A percentile compares a stretch with the other conserved stretches of the same genome.
Evolutionary conservation across 2,329 filamentous ascomycete species (phyloP).

Genomic region (Scleromitrula shiraiana): DNA sequence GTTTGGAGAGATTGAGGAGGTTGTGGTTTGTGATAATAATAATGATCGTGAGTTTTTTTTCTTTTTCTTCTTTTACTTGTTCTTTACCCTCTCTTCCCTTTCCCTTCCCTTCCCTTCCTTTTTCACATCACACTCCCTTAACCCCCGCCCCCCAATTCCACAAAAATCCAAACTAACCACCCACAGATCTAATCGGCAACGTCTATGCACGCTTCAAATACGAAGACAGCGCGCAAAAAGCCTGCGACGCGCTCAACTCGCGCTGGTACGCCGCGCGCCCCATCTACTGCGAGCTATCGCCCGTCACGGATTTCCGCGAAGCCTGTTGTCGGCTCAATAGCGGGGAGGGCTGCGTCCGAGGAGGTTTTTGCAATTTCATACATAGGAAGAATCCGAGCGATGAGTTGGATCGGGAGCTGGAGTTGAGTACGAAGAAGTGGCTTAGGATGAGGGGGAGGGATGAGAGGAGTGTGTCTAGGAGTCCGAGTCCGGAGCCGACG

Average conservation of each 20-base stretch:
- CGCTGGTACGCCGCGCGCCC: constrained; percentile 96
- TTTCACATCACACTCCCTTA: constrained; percentile 15
- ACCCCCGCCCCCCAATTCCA: too few species aligned
- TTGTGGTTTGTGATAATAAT: constrained; percentile 98
- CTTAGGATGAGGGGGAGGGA: constrained; percentile 76
- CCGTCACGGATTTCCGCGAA: constrained; percentile 96
- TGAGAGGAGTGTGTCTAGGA: constrained; percentile 71
- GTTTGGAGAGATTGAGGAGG: constrained; percentile 93
- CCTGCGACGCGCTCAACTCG: constrained; percentile 87
- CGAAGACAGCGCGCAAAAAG: constrained; percentile 88
- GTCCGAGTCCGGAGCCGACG: constrained; percentile 78
- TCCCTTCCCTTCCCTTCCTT: background rate
- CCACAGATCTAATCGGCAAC: constrained; percentile 84
- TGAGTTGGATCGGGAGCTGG: constrained; percentile 82
- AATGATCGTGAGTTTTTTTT: constrained; percentile 54
- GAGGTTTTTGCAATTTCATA: constrained; percentile 99
- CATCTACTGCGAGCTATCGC: constrained; percentile 95
- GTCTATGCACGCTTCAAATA: constrained; percentile 99
- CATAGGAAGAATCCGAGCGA: constrained; percentile 90
- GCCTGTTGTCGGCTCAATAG: constrained; percentile 92
- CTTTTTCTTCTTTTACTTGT: background rate
- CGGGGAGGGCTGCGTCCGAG: constrained; percentile 90
- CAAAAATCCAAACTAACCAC: background rate
- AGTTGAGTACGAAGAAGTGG: constrained; percentile 93
- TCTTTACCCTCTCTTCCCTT: background rate